Evolutionary conservation across 495 filamentous ascomycete genomes (phyloP), one percentile per base, ranked within the genome.

Genomic region (Penicillium desertorum): DNA sequence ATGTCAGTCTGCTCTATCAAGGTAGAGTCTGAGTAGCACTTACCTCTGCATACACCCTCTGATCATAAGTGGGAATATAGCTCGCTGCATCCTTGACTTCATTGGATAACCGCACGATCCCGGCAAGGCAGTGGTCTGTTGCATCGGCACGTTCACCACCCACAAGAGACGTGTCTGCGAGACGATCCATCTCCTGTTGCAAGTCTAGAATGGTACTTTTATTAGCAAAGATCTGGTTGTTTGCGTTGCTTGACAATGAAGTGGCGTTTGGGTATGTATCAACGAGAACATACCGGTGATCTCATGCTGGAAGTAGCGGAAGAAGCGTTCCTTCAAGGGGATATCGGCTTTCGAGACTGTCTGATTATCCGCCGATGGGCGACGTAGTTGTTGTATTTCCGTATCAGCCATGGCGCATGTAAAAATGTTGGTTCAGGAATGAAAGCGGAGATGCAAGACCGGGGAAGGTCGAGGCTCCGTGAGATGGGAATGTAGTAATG

Each of bases 41-140:
- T 76, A 89, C 88, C 62, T 89, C 85, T 32, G 82, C 77, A 65
- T 89, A 92, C 19, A 84, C 83, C 57, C 88, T 78, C 66, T 91
- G 89, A 56, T 93, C 89, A 62, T 91, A 89, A 4, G 88, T 81
- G 6, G 89, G 88, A 25, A 92, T 79, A 54, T 85, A 87, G 57
- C 78, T 80, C 2, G 84, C 81, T 7, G 85, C 81, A 73, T 89
- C 86, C 60, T 84, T 84, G 64, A 91, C 82, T 53, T 87, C 82
- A 56, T 83, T 80, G 1, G 86, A 88, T 16, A 92, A 78, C 39
- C 80, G 76, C 19, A 82, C 79, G 51, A 92, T 88, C 16, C 81
- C 78, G 17, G 86, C 79, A 37, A 88, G 75, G 62, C 81, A 86
- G 60, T 88, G 80, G 54, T 89, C 86, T 32, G 85, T 80, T n/a